Percentiles rank a stretch among this genome's conserved stretches.
These are phyloP conservation scores for Saturnispora hagleri DNA, from an alignment of 805 yeast genomes.

Conservation along the genomic window DNA sequence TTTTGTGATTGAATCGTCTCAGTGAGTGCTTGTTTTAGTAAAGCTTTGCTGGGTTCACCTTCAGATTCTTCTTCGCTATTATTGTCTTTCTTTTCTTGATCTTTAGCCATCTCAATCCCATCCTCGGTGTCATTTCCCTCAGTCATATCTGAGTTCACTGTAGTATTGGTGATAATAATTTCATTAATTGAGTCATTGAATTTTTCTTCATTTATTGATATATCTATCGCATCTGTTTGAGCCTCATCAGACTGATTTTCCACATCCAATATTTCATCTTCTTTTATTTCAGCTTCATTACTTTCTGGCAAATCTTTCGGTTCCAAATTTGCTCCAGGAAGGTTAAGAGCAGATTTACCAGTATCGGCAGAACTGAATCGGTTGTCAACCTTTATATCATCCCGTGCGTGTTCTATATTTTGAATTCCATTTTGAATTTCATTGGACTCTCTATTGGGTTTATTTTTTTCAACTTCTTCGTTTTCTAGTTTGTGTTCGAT, in stretches of 20 bases:
- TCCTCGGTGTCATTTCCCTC: not conserved
- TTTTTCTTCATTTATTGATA: not conserved
- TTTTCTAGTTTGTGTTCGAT: not conserved
- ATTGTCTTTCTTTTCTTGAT: not conserved
- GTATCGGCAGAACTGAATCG: too few relatives aligned
- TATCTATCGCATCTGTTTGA: not conserved
- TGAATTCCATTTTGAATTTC: too few relatives aligned
- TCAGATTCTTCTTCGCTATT: not conserved
- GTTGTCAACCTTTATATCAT: too few relatives aligned
- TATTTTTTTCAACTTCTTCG: too few relatives aligned
- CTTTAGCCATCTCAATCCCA: not conserved
- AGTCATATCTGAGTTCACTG: not conserved
- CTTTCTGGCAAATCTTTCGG: not conserved
- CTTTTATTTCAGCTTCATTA: not conserved
- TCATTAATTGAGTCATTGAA: not conserved
- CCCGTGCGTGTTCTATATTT: too few relatives aligned
- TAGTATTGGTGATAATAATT: constrained; percentile 6
- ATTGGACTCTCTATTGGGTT: too few relatives aligned
- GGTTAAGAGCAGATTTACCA: too few relatives aligned
- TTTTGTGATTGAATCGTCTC: constrained; percentile 22
- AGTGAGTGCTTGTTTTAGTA: constrained; percentile 12
- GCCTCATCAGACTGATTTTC: not conserved
- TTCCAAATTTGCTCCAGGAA: not conserved
- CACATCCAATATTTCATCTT: not conserved
- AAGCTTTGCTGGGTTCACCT: constrained; percentile 7